Base-by-base conservation (phyloP, 257 asterid genomes). In the Solanum ossicruentum region DNA sequence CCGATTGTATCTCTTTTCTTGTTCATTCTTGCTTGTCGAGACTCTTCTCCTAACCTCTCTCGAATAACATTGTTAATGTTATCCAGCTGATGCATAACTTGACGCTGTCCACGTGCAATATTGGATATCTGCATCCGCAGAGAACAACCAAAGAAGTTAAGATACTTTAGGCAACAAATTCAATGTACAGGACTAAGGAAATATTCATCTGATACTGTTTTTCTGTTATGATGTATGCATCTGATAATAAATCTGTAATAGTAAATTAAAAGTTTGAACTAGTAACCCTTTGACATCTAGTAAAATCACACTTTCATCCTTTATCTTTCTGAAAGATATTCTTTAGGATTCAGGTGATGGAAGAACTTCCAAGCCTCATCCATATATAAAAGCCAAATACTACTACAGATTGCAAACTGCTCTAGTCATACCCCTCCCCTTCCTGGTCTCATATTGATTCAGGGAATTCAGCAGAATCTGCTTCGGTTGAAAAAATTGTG, bases 51-150 rank as follows among this genome's bases (percentile, higher is more conserved):
- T 66, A 83, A 49, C 66, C 71, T 86, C 75, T 88, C 86, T 0
- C 84, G 94, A 9, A 97, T 79, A 86, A 92, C 88, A 57, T 63
- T 93, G 91, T 85, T 91, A 57, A 97, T 90, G 71, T 89, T 93
- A 65, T 93, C 99, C 77, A 95, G 89, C 90, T 92, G 97, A 73
- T 92, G 96, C 91, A 95, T 89, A 65, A 92, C 87, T 91, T 97
- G 99, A 80, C 95, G 93, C 47, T 97, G 99, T 20, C 98, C 91
- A 11, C 98, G 91, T 43, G 90, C 87, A 70, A 97, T 85, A 84
- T 84, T 90, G 58, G 94, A 88, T 82, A 97, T 85, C 99, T 97
- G 93, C 17, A 47, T 86, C 13, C 45, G 26, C 10, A 51, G 26
- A 77, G 26, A 52, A 28, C 47, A 15, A 52, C 82, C 47, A 52